Evolutionary conservation across 1,139 yeast species (phyloP).

Genomic region (Hyphopichia burtonii): DNA sequence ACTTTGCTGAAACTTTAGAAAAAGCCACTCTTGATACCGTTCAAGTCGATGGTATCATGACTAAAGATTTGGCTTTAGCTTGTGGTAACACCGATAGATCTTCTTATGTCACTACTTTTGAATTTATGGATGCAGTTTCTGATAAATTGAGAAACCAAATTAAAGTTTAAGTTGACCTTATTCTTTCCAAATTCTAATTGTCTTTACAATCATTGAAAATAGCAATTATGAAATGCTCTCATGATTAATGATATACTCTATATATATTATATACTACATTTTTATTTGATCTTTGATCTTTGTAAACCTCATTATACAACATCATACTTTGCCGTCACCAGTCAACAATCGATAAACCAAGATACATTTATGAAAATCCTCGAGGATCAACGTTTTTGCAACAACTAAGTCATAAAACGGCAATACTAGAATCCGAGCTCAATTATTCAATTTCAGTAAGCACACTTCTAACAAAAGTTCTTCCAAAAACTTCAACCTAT

Average conservation of each 20-base stretch:
- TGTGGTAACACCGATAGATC: conserved; percentile 65
- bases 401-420: too few relatives aligned
- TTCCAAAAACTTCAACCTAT: too few relatives aligned
- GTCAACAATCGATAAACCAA: too few relatives aligned
- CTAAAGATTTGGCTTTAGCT: conserved; percentile 78
- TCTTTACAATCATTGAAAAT: conserved; percentile 6
- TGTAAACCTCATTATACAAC: too few relatives aligned
- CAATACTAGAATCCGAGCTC: too few relatives aligned
- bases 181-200: not conserved
- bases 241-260: conserved; percentile 4
- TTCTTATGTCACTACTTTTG: conserved; percentile 69
- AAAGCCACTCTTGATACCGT: conserved; percentile 71
- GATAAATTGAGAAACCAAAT: conserved; percentile 34
- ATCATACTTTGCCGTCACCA: too few relatives aligned
- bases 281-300: not conserved
- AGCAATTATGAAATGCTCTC: conserved; percentile 10
- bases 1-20: conserved; percentile 66
- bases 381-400: too few relatives aligned
- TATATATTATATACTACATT: not conserved
- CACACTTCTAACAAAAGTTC: too few relatives aligned
- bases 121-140: conserved; percentile 72
- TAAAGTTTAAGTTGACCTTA: conserved; percentile 7
- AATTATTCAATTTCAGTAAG: too few relatives aligned
- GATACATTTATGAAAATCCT: too few relatives aligned
- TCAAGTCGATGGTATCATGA: conserved; percentile 72